Evolutionary conservation across 2,329 filamentous ascomycete species (phyloP).

Genomic region (Sporothrix brunneoviolacea): DNA sequence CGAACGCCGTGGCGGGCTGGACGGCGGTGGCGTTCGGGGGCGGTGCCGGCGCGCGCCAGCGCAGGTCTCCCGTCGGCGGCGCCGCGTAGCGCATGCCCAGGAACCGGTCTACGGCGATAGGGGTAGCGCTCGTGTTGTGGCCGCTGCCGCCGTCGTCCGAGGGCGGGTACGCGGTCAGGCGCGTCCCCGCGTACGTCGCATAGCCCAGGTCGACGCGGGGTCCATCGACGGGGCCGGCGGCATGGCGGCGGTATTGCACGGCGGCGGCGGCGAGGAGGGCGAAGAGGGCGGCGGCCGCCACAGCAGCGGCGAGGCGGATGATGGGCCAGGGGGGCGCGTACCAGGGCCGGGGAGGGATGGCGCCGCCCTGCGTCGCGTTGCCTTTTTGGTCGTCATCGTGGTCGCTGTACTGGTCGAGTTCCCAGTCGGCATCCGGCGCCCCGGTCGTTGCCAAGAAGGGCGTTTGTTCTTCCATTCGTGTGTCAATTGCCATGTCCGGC

Average conservation of each 20-base stretch:
- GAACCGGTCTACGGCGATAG: constrained; percentile 29
- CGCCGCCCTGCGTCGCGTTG: no score
- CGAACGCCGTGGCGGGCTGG: constrained; percentile 17
- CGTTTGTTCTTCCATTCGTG: no score
- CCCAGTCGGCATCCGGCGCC: no score
- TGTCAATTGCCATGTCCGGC: no score
- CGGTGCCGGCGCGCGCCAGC: constrained; percentile 34
- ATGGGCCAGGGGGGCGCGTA: no score
- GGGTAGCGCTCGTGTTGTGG: not conserved
- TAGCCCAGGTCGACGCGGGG: constrained; percentile 15
- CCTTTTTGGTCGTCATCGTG: no score
- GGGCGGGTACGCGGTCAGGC: not conserved
- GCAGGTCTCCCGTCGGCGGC: constrained; percentile 32
- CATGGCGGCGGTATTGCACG: not conserved
- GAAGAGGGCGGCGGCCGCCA: not conserved
- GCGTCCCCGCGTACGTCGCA: constrained; percentile 12
- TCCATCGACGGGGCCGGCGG: not conserved
- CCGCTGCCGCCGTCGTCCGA: not conserved
- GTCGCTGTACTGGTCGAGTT: no score
- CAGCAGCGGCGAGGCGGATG: no score
- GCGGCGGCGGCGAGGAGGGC: not conserved
- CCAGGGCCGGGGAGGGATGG: no score
- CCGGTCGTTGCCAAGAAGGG: no score
- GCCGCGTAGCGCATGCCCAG: constrained; percentile 39
- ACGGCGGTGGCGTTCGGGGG: constrained; percentile 26